These are phyloP conservation scores for Yarrowia galli DNA, from an alignment of 1,139 yeast species.

Conservation along the genomic window DNA sequence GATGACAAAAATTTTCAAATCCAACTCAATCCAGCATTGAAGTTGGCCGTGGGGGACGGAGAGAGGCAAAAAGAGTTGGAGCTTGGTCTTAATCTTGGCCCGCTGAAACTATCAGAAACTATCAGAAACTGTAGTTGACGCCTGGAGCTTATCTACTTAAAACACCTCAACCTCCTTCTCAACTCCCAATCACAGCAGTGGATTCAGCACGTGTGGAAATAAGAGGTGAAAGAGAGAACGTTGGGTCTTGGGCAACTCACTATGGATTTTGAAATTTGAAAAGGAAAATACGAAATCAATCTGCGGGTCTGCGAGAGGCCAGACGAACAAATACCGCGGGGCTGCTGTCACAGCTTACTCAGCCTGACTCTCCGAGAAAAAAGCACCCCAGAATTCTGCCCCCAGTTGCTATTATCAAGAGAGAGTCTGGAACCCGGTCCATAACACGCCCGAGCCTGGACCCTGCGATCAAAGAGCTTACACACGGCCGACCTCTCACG, in stretches of 20 bases:
- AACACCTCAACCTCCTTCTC: constrained; percentile 3
- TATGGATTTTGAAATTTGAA: too few relatives aligned
- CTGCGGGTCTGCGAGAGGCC: too few relatives aligned
- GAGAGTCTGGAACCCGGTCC: too few relatives aligned
- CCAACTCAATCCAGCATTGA: not conserved
- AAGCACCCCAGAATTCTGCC: too few relatives aligned
- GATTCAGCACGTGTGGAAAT: not conserved
- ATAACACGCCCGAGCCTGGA: too few relatives aligned
- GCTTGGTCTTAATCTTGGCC: not conserved
- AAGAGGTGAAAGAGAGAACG: not conserved
- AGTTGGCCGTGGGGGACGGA: not conserved
- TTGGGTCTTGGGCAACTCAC: too few relatives aligned
- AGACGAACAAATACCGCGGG: too few relatives aligned
- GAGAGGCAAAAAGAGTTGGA: not conserved
- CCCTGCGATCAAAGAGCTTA: too few relatives aligned
- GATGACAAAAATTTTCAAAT: constrained; percentile 7
- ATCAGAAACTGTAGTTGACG: not conserved
- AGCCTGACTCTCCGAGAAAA: too few relatives aligned
- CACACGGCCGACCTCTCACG: too few relatives aligned
- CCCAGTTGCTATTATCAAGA: too few relatives aligned
- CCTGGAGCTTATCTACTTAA: not conserved
- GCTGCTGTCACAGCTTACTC: too few relatives aligned
- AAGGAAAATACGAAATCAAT: not conserved
- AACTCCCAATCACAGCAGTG: not conserved
- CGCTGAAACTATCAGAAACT: not conserved